Base-by-base conservation (phyloP, 148 eudicot species). In the Vaccinium corymbosum region DNA sequence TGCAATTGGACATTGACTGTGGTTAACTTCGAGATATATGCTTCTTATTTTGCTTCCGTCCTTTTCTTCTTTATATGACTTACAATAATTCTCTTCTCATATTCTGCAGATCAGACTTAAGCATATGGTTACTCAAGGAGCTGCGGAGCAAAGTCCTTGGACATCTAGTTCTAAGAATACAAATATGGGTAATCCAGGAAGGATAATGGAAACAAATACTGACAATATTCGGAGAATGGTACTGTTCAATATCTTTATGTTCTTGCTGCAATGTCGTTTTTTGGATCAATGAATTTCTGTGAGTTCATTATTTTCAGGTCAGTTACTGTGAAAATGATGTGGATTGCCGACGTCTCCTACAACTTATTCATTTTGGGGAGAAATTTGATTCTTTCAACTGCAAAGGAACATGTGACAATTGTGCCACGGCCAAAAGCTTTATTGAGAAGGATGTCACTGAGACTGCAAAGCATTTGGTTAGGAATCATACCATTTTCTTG, bases 281-380 rank as follows among this genome's bases (percentile, higher is more conserved):
- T 27, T 17, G 35, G 57, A 52, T 71, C 51, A 71, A 70, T 27
- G 29, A 73, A 51, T 20, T 82, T 71, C 27, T 73, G 35, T 12
- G 52, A 82, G 9, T 46, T 29, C 13, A 55, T 42, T 82, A 2
- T 79, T 66, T 80, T 74, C 89, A 97, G 99, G 98, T 97, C 86
- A 89, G 97, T 87, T 96, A 96, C 86, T 87, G 93, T 84, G 99
- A 97, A 85, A 97, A 97, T 86, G 94, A 97, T 77, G 97, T 94
- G 80, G 99, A 94, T 85, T 97, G 99, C 84, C 92, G 99, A 79
- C 97, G 99, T 83, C 88, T 93, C 83, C 93, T 93, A 79, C 99
- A 97, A 85, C 95, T 97, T 84, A 86, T 92, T 83, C 99, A 97
- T 90, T 94, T 97, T 83, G 99, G 95, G 79, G 99, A 97, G 85